These are phyloP conservation scores for Lactifluus pinguis DNA, from an alignment of 768 basidiomycete species.

Conservation along the genomic window DNA sequence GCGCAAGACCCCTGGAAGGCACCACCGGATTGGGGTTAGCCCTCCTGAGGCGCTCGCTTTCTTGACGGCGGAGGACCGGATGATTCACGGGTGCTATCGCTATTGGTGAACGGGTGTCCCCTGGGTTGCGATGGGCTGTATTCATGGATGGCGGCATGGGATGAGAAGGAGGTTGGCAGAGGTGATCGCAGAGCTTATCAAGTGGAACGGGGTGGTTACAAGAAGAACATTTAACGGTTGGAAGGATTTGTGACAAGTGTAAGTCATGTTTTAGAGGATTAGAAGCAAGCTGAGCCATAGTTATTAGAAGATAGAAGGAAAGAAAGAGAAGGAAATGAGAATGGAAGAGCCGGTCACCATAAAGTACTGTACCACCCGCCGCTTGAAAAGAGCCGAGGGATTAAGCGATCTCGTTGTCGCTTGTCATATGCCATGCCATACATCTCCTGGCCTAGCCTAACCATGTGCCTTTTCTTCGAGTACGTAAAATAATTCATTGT, in stretches of 20 bases:
- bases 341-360: background rate
- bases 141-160: constrained; percentile 22
- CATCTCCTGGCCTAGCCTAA: too few species aligned
- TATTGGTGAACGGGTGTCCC: background rate
- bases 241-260: constrained; percentile 57
- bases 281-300: constrained; percentile 26
- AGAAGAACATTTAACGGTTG: constrained; percentile 77
- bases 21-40: background rate
- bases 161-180: constrained; percentile 47
- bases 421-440: background rate
- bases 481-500: background rate
- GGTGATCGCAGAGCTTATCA: constrained; percentile 65
- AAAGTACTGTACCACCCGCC: too few species aligned
- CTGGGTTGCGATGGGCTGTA: background rate
- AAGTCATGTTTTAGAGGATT: constrained; percentile 12
- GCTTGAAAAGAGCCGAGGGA: too few species aligned
- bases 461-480: background rate
- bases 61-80: background rate
- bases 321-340: background rate
- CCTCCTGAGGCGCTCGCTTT: background rate
- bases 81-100: background rate
- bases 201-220: constrained; percentile 67
- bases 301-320: background rate
- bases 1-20: background rate
- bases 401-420: too few species aligned